A percentile compares a stretch with the other conserved stretches of the same genome.
These are phyloP conservation scores for Paraphaeosphaeria sporulosa DNA, from an alignment of 2,329 filamentous ascomycete genomes.

Conservation along the genomic window DNA sequence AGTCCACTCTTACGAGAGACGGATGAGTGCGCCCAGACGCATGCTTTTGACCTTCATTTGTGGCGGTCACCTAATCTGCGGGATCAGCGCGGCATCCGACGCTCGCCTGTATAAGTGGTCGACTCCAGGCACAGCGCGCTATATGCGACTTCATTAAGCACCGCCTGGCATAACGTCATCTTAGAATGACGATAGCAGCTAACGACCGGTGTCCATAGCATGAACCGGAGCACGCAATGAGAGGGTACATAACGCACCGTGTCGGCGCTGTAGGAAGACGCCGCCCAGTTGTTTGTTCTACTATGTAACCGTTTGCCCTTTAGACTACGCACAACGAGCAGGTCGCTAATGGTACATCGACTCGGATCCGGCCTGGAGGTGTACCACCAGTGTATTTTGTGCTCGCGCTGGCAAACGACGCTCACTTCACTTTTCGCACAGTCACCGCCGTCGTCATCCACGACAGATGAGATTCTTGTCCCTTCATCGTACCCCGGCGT, in stretches of 20 bases:
- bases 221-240: neutral
- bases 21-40: neutral
- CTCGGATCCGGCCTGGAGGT: no score
- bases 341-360: no score
- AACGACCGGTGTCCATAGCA: neutral
- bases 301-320: no score
- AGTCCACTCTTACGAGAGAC: constrained; percentile 1
- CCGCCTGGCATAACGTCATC: neutral
- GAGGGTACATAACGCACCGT: neutral
- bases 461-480: no score
- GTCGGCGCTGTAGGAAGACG: neutral
- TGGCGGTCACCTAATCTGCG: neutral
- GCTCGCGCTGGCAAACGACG: no score
- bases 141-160: neutral
- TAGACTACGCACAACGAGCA: no score
- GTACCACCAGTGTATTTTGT: no score
- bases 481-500: no score
- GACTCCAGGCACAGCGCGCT: neutral
- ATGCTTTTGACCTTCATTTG: neutral
- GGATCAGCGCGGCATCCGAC: neutral
- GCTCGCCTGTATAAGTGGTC: neutral
- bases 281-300: neutral
- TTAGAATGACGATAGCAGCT: neutral
- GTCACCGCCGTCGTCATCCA: no score
- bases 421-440: no score